Conservation (phyloP, 306 rosid species). For the Ziziphus jujuba region DNA sequence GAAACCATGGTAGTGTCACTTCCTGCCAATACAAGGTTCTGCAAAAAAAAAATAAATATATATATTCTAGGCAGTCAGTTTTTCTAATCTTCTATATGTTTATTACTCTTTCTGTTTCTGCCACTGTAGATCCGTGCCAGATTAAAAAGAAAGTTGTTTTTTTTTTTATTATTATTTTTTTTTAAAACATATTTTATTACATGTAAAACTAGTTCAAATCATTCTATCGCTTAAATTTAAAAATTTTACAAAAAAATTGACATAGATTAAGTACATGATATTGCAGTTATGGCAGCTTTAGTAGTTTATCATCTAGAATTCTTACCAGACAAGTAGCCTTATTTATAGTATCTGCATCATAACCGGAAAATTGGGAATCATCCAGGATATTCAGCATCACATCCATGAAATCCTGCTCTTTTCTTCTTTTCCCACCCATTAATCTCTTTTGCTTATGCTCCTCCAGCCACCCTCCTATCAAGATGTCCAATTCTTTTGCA, state of each 20-base stretch:
- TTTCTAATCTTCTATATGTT: too few species aligned
- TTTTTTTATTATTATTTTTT: too few species aligned
- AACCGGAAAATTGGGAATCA: neutral
- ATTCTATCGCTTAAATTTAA: too few species aligned
- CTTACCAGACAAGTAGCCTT: conserved; percentile 17
- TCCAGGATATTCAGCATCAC: conserved; percentile 3
- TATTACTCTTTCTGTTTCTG: too few species aligned
- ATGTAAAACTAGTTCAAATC: too few species aligned
- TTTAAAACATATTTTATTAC: too few species aligned
- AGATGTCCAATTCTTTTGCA: conserved; percentile 5
- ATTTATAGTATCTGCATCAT: conserved; percentile 13
- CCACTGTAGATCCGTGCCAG: too few species aligned
- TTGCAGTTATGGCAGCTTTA: neutral
- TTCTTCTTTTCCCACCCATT: neutral
- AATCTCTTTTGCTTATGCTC: conserved; percentile 16
- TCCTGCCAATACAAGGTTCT: conserved; percentile 12
- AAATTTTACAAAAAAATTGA: too few species aligned
- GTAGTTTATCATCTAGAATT: neutral
- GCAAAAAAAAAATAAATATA: too few species aligned
- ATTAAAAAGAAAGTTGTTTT: too few species aligned
- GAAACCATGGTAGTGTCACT: neutral
- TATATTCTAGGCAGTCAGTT: neutral
- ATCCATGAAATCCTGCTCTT: conserved; percentile 19
- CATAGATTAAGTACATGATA: too few species aligned
- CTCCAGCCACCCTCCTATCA: conserved; percentile 8